phyloP scores from a whole-genome alignment of 2,329 filamentous ascomycete species.

The Colletotrichum melonis region DNA sequence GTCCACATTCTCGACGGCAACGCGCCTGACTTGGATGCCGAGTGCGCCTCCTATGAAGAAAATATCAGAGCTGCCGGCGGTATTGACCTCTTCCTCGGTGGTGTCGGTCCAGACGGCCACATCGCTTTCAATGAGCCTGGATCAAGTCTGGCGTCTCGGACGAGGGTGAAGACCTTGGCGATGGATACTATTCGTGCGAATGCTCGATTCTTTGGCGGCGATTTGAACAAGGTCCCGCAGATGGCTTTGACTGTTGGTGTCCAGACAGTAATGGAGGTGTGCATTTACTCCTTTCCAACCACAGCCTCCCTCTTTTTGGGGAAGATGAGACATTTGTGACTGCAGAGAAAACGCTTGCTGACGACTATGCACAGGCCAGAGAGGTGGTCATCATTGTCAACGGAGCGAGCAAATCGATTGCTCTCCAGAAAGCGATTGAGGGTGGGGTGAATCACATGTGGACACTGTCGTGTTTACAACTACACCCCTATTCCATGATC shows the following conservation, averaged over 20 bases:
- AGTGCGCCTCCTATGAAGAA: constrained; percentile 79
- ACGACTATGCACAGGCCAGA: constrained; percentile 74
- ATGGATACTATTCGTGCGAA: constrained; percentile 84
- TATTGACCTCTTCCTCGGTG: constrained; percentile 82
- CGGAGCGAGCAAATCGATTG: constrained; percentile 78
- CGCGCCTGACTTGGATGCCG: constrained; percentile 73
- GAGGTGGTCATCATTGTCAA: constrained; percentile 82
- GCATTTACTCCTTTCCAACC: constrained; percentile 53
- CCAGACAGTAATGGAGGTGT: constrained; percentile 54
- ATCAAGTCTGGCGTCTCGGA: constrained; percentile 75
- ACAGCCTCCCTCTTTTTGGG: constrained; percentile 41
- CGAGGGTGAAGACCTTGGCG: constrained; percentile 80
- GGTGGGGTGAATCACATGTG: constrained; percentile 84
- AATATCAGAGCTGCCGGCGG: constrained; percentile 76
- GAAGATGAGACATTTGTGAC: constrained; percentile 63
- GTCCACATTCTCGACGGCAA: constrained; percentile 82
- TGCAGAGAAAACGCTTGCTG: constrained; percentile 66
- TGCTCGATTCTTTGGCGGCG: constrained; percentile 65
- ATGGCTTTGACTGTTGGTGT: constrained; percentile 48
- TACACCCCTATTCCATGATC: constrained; percentile 79
- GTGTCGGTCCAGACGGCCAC: constrained; percentile 82
- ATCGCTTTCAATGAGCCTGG: constrained; percentile 87
- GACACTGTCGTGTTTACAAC: constrained; percentile 79
- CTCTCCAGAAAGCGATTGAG: constrained; percentile 79
- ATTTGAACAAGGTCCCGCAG: constrained; percentile 36